Evolutionary conservation across 148 eudicot genomes (phyloP).

Genomic region (Selenicereus undatus): DNA sequence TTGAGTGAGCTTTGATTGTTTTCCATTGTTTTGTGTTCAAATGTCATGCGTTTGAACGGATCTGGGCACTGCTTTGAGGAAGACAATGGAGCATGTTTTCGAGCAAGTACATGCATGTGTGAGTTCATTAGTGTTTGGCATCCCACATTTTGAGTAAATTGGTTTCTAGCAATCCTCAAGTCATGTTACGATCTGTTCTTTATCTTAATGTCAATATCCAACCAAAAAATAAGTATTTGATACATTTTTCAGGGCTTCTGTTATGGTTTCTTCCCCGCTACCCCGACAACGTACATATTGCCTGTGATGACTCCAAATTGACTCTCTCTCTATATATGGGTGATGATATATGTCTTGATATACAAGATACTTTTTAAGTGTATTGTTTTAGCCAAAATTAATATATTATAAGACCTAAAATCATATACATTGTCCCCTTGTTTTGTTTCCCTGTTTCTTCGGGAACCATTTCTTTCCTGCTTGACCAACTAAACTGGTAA

Average conservation of each 20-base stretch:
- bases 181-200: not conserved
- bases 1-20: slow-evolving; percentile 12
- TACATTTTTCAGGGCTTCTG: not conserved
- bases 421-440: no score
- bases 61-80: not conserved
- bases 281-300: not conserved
- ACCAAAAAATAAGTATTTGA: not conserved
- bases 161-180: not conserved
- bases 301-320: not conserved
- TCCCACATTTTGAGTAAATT: not conserved
- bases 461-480: no score
- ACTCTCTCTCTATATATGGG: not conserved
- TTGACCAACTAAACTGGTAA: no score
- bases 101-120: not conserved
- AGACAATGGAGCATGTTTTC: not conserved
- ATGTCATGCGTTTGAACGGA: not conserved
- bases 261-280: not conserved
- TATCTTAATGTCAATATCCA: not conserved
- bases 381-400: no score
- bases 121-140: not conserved
- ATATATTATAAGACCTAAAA: no score
- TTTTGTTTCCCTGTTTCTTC: no score
- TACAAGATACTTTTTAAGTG: no score
- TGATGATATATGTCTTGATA: no score
- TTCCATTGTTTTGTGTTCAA: slow-evolving; percentile 6